phyloP scores from a whole-genome alignment of 805 yeast species.

The Pichia nakasei region DNA sequence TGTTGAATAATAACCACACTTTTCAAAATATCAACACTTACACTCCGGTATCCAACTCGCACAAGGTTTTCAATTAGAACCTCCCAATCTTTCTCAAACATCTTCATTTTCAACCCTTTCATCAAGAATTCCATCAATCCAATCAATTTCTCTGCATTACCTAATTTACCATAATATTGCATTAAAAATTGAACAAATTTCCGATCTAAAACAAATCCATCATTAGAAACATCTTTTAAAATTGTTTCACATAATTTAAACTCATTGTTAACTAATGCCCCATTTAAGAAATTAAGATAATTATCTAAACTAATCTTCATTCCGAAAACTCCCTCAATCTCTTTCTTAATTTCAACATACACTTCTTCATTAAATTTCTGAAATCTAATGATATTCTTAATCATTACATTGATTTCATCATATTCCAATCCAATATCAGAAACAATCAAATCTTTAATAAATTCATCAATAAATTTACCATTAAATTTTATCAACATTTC shows the following conservation, averaged over 20 bases:
- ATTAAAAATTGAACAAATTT: constrained; percentile 12
- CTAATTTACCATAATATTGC: background rate
- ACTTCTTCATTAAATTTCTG: background rate
- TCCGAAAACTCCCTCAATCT: background rate
- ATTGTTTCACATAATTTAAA: constrained; percentile 12
- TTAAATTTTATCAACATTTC: background rate
- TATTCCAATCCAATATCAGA: background rate
- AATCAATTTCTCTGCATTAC: constrained; percentile 13
- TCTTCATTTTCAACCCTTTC: constrained; percentile 7
- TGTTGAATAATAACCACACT: constrained; percentile 13
- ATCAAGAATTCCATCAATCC: constrained; percentile 18
- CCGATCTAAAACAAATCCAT: constrained; percentile 15
- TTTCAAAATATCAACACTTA: constrained; percentile 17
- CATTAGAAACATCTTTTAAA: background rate
- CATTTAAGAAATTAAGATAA: constrained; percentile 14
- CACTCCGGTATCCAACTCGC: constrained; percentile 7
- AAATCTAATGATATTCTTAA: background rate
- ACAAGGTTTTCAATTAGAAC: constrained; percentile 12
- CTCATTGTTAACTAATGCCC: constrained; percentile 12
- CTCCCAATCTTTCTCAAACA: constrained; percentile 12
- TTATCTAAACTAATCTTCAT: constrained; percentile 9
- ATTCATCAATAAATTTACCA: constrained; percentile 3
- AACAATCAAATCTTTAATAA: constrained; percentile 2
- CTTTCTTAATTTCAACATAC: constrained; percentile 1
- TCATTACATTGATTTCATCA: constrained; percentile 1